Conservation (phyloP, 2,329 filamentous ascomycete genomes). For the Teratosphaeria destructans region DNA sequence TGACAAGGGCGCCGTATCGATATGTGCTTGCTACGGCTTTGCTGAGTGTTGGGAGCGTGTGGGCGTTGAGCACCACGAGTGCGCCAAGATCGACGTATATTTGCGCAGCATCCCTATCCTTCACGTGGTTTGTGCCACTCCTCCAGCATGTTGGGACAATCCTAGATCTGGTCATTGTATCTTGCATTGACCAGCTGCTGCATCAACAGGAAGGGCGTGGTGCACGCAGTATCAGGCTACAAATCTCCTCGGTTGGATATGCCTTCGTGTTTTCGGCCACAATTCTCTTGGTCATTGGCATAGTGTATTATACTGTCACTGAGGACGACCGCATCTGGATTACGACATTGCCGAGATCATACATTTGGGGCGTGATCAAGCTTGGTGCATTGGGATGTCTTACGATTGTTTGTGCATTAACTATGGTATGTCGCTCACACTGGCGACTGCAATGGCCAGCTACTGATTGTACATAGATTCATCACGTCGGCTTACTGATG, state of each 20-base stretch:
- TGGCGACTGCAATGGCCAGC: background rate
- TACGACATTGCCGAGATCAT: conserved; percentile 26
- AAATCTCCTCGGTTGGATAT: conserved; percentile 16
- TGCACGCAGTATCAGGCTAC: conserved; percentile 5
- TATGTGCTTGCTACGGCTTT: conserved; percentile 30
- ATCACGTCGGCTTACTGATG: conserved; percentile 29
- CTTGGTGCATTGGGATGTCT: conserved; percentile 19
- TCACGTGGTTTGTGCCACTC: conserved; percentile 25
- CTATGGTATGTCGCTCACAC: conserved; percentile 20
- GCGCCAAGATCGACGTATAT: conserved; percentile 39
- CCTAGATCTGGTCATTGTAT: conserved; percentile 34
- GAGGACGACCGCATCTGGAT: conserved; percentile 31
- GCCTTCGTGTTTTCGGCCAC: conserved; percentile 26
- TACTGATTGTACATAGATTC: conserved; percentile 25
- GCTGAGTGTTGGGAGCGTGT: conserved; percentile 29
- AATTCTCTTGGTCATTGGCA: conserved; percentile 26
- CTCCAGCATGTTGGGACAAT: conserved; percentile 29
- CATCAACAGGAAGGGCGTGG: conserved; percentile 9
- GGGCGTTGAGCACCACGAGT: conserved; percentile 26
- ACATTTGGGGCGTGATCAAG: conserved; percentile 27
- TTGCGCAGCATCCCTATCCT: conserved; percentile 32
- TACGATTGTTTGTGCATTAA: conserved; percentile 17
- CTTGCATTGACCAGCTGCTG: conserved; percentile 20
- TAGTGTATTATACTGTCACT: conserved; percentile 26
- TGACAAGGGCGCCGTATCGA: conserved; percentile 27